A percentile compares a stretch with the other conserved stretches of the same genome.
Evolutionary conservation across 106 monocot species (phyloP).

Genomic region (Amphibolis antarctica): DNA sequence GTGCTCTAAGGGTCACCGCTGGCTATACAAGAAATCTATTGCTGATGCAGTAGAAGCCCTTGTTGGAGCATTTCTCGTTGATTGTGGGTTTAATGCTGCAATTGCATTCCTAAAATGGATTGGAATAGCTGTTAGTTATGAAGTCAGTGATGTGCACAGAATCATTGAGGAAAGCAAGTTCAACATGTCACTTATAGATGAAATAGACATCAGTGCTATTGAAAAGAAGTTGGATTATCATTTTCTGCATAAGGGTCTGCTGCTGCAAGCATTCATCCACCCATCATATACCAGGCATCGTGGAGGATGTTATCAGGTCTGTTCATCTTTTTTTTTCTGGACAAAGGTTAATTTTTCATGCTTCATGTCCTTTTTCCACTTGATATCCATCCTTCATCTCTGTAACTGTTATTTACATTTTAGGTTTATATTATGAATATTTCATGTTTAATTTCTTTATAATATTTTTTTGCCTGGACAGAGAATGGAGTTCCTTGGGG

Average conservation of each 20-base stretch:
- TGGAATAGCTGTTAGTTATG: constrained; percentile 60
- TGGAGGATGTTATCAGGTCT: constrained; percentile 97
- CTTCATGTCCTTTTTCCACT: neutral
- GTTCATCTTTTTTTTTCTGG: constrained; percentile 1
- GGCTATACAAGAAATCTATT: constrained; percentile 74
- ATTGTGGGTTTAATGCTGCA: constrained; percentile 75
- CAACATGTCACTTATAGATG: constrained; percentile 40
- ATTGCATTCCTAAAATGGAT: constrained; percentile 79
- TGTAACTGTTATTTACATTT: neutral
- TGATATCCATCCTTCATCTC: neutral
- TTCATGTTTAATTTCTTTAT: neutral
- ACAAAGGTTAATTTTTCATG: neutral
- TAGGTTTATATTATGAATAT: neutral
- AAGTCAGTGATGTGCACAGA: constrained; percentile 36
- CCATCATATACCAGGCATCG: constrained; percentile 74
- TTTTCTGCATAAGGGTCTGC: constrained; percentile 70
- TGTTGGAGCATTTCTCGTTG: constrained; percentile 87
- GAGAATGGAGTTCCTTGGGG: constrained; percentile 96
- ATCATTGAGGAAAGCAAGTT: constrained; percentile 31
- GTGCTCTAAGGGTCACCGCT: constrained; percentile 66
- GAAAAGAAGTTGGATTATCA: constrained; percentile 53
- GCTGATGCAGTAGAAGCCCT: constrained; percentile 94
- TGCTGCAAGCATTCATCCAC: constrained; percentile 78
- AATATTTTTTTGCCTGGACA: constrained; percentile 23
- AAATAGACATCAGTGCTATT: constrained; percentile 35